These are phyloP conservation scores for Graphiopsis chlorocephala DNA, from an alignment of 2,329 filamentous ascomycete species.

Conservation along the genomic window DNA sequence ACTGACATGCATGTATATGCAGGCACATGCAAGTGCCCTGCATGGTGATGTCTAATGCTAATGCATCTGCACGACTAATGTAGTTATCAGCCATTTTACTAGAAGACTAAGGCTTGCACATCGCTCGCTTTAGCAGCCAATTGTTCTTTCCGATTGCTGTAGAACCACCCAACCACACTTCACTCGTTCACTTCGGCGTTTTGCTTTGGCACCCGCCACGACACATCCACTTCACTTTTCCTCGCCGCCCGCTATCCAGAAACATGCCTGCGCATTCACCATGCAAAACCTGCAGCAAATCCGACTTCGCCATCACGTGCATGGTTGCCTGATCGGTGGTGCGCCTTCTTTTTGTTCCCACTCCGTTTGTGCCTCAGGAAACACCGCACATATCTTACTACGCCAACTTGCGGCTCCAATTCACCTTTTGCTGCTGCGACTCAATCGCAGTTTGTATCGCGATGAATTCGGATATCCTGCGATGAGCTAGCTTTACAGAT, in stretches of 20 bases:
- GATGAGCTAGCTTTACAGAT: neutral
- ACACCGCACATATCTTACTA: neutral
- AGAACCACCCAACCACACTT: neutral
- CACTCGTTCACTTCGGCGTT: neutral
- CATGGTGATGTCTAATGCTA: neutral
- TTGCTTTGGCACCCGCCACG: neutral
- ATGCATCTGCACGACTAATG: neutral
- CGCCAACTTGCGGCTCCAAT: neutral
- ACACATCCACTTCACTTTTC: neutral
- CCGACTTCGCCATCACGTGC: neutral
- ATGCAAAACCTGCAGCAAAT: neutral
- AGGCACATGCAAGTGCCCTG: neutral
- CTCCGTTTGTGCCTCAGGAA: neutral
- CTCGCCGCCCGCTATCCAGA: neutral
- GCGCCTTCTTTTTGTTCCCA: neutral
- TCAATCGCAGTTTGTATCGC: neutral
- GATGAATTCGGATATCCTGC: neutral
- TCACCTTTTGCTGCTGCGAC: neutral
- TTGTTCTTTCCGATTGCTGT: neutral
- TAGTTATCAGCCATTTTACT: neutral
- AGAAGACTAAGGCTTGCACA: neutral
- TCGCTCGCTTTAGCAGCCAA: neutral
- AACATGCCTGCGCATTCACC: neutral
- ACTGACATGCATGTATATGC: neutral
- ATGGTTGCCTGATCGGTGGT: conserved; percentile 3